A percentile compares a stretch with the other conserved stretches of the same genome.
Evolutionary conservation across 106 monocot genomes (phyloP).

Genomic region (Chionographis japonica): DNA sequence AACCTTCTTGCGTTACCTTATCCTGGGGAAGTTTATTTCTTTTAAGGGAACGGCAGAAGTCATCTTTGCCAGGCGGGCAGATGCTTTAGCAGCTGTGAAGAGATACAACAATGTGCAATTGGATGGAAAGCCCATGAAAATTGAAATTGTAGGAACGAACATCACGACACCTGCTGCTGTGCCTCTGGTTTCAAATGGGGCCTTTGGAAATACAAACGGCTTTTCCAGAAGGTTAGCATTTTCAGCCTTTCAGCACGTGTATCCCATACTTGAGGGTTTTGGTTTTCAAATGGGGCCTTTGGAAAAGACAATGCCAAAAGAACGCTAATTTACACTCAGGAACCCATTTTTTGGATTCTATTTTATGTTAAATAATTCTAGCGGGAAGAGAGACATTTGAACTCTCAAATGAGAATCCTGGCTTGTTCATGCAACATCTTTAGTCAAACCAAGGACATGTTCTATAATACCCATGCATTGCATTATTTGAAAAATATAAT

Average conservation of each 20-base stretch:
- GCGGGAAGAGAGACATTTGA: too few species aligned
- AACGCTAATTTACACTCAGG: too few species aligned
- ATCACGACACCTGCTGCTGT: slow-evolving; percentile 32
- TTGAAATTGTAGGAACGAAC: slow-evolving; percentile 73
- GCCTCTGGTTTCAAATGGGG: slow-evolving; percentile 24
- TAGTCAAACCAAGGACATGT: too few species aligned
- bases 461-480: too few species aligned
- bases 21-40: neutral
- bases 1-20: too few species aligned
- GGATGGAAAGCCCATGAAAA: slow-evolving; percentile 93
- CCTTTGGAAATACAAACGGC: slow-evolving; percentile 28
- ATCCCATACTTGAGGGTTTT: neutral
- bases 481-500: too few species aligned
- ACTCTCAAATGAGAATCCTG: too few species aligned
- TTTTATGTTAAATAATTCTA: too few species aligned
- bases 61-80: slow-evolving; percentile 62
- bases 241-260: neutral
- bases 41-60: slow-evolving; percentile 92
- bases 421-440: too few species aligned
- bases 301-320: too few species aligned
- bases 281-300: too few species aligned
- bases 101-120: slow-evolving; percentile 89
- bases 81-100: slow-evolving; percentile 88
- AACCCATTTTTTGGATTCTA: too few species aligned
- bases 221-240: slow-evolving; percentile 43